These are phyloP conservation scores for Pleoardoris graminearum DNA, from an alignment of 2,329 filamentous ascomycete genomes.

Conservation along the genomic window DNA sequence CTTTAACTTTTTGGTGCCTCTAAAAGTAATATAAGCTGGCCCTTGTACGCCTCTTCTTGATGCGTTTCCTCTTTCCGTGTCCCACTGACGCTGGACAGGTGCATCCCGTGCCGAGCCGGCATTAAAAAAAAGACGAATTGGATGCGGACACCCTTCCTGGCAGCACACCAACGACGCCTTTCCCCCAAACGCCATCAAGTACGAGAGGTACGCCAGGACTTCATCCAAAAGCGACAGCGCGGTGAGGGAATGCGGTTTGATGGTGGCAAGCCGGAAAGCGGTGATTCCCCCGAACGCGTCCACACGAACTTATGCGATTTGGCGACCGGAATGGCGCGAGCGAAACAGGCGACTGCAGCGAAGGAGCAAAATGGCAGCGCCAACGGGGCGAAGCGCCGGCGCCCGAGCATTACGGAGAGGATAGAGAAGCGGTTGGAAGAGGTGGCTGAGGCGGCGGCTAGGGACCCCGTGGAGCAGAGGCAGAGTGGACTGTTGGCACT, in stretches of 20 bases:
- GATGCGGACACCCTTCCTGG: too few relatives aligned
- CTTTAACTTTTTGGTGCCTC: constrained; percentile 24
- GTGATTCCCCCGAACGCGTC: too few relatives aligned
- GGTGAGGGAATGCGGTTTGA: too few relatives aligned
- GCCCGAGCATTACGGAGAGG: constrained; percentile 29
- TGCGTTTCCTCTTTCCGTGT: neutral
- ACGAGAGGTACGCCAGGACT: too few relatives aligned
- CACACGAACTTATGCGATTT: too few relatives aligned
- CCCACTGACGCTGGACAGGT: neutral
- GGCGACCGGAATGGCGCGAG: constrained; percentile 33
- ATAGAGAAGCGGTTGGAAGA: constrained; percentile 38
- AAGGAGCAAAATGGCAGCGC: constrained; percentile 24
- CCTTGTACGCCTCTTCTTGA: neutral
- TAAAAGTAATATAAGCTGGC: constrained; percentile 12
- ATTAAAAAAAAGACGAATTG: too few relatives aligned
- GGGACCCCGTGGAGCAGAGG: constrained; percentile 40
- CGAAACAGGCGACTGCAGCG: constrained; percentile 28
- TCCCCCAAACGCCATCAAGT: too few relatives aligned
- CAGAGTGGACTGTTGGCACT: constrained; percentile 71
- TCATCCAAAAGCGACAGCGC: too few relatives aligned
- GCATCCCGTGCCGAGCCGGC: neutral
- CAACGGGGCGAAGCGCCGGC: constrained; percentile 28
- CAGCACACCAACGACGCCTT: too few relatives aligned
- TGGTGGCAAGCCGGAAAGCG: too few relatives aligned
- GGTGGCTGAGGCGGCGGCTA: constrained; percentile 35